Evolutionary conservation across 1,284 basidiomycete species (phyloP).

Genomic region (Cutaneotrichosporon cutaneum): DNA sequence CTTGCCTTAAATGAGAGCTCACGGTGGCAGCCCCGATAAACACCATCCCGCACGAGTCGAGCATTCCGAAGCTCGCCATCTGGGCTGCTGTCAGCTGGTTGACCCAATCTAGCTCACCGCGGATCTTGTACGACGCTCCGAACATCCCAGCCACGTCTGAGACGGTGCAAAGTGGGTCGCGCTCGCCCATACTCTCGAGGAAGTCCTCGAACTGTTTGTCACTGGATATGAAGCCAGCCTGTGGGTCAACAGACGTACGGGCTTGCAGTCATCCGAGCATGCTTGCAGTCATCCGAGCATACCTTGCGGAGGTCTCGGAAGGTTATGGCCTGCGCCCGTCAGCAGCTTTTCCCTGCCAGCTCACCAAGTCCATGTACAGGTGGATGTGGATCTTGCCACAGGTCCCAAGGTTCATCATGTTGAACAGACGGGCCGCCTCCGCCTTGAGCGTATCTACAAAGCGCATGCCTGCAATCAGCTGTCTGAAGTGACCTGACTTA

Average conservation of each 20-base stretch:
- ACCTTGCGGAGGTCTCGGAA: conserved; percentile 11
- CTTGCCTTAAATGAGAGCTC: neutral
- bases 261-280: neutral
- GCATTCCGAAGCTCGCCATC: conserved; percentile 12
- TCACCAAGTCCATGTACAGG: conserved; percentile 34
- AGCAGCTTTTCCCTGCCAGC: conserved; percentile 7
- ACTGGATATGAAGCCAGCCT: conserved; percentile 13
- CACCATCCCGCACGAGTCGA: conserved; percentile 21
- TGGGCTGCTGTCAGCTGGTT: conserved; percentile 8
- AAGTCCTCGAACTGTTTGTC: conserved; percentile 29
- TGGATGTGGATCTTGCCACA: conserved; percentile 16
- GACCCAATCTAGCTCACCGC: conserved; percentile 17
- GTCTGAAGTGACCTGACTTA: neutral
- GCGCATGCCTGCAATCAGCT: conserved; percentile 4
- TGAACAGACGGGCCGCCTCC: conserved; percentile 10
- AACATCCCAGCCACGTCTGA: conserved; percentile 66
- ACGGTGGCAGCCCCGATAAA: conserved; percentile 21
- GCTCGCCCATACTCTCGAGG: conserved; percentile 26
- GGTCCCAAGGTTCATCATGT: conserved; percentile 1
- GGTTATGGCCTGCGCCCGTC: conserved; percentile 2
- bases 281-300: neutral
- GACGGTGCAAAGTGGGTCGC: conserved; percentile 58
- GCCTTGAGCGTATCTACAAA: conserved; percentile 3
- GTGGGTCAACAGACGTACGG: neutral
- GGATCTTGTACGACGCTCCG: conserved; percentile 23